Percentiles rank a stretch among this genome's conserved stretches.
These are phyloP conservation scores for Raddia guianensis DNA, from an alignment of 176 grass and related monocot species.

Conservation along the genomic window DNA sequence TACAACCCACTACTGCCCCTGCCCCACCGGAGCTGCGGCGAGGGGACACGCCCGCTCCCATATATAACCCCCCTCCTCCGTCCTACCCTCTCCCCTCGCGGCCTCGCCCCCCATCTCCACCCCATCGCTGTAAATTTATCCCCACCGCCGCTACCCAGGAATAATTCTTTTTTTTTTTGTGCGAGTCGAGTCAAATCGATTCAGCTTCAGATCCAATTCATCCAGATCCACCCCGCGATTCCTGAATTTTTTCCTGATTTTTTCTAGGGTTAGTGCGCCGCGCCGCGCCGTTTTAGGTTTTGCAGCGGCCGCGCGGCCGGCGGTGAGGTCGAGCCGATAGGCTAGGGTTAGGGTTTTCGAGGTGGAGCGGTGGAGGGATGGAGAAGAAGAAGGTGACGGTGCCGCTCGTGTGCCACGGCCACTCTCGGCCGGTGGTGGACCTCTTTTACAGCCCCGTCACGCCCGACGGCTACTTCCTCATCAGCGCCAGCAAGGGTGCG, in stretches of 20 bases:
- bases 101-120: neutral
- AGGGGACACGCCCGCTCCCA: neutral
- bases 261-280: neutral
- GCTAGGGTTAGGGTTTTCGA: constrained; percentile 37
- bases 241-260: neutral
- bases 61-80: neutral
- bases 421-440: constrained; percentile 93
- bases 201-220: neutral
- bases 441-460: constrained; percentile 76
- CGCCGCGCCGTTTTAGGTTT: constrained; percentile 1
- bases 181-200: neutral
- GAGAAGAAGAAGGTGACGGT: constrained; percentile 80
- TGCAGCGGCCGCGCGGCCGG: neutral
- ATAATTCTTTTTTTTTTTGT: neutral
- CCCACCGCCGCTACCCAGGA: neutral
- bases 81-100: neutral
- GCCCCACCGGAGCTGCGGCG: too few relatives aligned
- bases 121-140: constrained; percentile 19
- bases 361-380: constrained; percentile 31
- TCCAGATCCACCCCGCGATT: neutral
- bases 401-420: constrained; percentile 85
- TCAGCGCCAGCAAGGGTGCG: constrained; percentile 94
- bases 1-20: too few relatives aligned
- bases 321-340: neutral
- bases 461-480: constrained; percentile 88